Evolutionary conservation across 2,329 filamentous ascomycete species (phyloP), one percentile per base, ranked within the genome.

Genomic region (Fusarium annulatum): DNA sequence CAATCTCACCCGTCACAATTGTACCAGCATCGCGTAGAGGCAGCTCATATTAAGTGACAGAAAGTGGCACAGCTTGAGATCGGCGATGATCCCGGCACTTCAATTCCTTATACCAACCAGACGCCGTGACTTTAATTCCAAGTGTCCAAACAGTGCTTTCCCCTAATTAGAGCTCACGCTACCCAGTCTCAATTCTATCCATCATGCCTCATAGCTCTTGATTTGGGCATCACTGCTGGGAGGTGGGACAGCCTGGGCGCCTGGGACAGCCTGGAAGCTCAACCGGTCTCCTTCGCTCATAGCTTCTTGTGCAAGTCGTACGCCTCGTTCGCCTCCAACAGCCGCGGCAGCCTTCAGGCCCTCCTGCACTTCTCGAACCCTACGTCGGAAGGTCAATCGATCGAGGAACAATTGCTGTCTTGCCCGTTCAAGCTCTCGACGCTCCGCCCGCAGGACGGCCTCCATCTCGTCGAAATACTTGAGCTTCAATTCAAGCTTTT

Each of bases 381-480:
- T 90, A 82, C 93, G 93, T 86, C 96, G 95, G 85, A 98, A 97
- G 5, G 93, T 90, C 57, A 99, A 87, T 30, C 96, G 91, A 82
- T 99, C 96, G 42, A 98, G 86, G 86, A 98, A 97, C 23, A 99
- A 88, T 81, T 98, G 94, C 82, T 98, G 95, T 36, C 96, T 91
- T 45, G 94, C 94, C 64, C 95, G 91, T 83, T 99, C 96, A 28
- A 99, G 88, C 82, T 99, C 96, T 68, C 95, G 90, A 67, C 96
- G 92, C 85, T 99, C 96, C 10, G 95, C 94, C 77, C 97, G 93
- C 57, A 99, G 87, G 49, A 98, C 92, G 23, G 93, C 89, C 83
- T 99, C 96, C 89, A 99, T 95, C 82, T 99, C 96, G 78, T 94
- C 93, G 84, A 99, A 99, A 81, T 98, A 97, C 79, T 94, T 92